phyloP scores from a whole-genome alignment of 345 rosid genomes.

The Citrus reticulata region DNA sequence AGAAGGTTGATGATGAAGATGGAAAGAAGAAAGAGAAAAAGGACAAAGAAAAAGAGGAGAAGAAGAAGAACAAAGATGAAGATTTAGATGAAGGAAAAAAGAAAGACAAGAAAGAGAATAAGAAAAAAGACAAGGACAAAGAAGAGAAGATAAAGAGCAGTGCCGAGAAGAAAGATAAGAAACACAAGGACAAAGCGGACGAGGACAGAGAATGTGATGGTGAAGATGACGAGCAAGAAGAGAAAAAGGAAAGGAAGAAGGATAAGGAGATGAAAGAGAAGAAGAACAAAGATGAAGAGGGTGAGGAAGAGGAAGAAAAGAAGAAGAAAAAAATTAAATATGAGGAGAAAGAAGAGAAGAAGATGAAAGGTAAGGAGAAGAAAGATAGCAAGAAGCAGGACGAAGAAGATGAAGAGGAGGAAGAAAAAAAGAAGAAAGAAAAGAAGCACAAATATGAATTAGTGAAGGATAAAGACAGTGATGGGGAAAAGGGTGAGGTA shows the following conservation, averaged over 20 bases:
- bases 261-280: not conserved
- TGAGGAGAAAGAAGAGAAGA: not conserved
- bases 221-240: not conserved
- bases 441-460: not conserved
- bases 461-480: slow-evolving; percentile 10
- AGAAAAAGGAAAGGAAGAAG: not conserved
- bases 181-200: not conserved
- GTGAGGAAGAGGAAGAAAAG: not conserved
- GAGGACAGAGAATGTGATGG: not conserved
- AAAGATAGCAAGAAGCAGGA: not conserved
- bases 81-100: not conserved
- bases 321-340: not conserved
- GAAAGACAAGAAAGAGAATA: not conserved
- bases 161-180: not conserved
- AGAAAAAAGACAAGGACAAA: not conserved
- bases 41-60: slow-evolving; percentile 1
- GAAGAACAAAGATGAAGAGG: not conserved
- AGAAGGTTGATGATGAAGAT: slow-evolving; percentile 10
- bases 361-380: not conserved
- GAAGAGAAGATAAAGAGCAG: not conserved
- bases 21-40: slow-evolving; percentile 6
- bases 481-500: slow-evolving; percentile 5
- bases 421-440: not conserved
- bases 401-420: not conserved
- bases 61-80: not conserved